These are phyloP conservation scores for Pyrenula massariospora DNA, from an alignment of 495 filamentous ascomycete genomes.

Conservation along the genomic window DNA sequence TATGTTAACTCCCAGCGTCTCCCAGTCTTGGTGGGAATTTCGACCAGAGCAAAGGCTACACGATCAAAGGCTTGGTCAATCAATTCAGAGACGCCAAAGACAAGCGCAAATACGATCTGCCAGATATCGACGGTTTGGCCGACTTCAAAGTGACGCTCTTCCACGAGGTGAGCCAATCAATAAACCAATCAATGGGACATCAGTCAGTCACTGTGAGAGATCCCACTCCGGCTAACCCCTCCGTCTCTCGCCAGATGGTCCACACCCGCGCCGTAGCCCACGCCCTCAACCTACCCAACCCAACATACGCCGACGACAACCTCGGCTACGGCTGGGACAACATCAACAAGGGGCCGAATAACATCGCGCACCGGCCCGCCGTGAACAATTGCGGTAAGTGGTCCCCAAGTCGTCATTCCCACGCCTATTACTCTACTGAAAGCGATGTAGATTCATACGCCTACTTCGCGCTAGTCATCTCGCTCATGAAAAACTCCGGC, in stretches of 20 bases:
- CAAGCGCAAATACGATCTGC: not conserved
- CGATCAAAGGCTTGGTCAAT: not conserved
- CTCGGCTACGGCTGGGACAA: not conserved
- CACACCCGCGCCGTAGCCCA: not conserved
- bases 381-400: not conserved
- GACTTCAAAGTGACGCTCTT: not conserved
- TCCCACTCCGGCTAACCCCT: no score
- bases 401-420: not conserved
- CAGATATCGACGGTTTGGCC: not conserved
- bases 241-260: no score
- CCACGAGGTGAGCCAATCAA: not conserved
- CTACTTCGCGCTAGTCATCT: not conserved
- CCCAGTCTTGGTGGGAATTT: not conserved
- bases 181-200: no score
- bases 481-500: not conserved
- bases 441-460: not conserved
- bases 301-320: not conserved
- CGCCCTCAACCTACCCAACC: not conserved
- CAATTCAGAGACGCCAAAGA: not conserved
- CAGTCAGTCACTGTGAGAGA: no score
- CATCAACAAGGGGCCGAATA: not conserved
- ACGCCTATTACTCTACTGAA: not conserved
- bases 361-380: not conserved
- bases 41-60: not conserved
- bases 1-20: no score